Conservation (phyloP, 306 rosid genomes). For the Heteromeles arbutifolia region DNA sequence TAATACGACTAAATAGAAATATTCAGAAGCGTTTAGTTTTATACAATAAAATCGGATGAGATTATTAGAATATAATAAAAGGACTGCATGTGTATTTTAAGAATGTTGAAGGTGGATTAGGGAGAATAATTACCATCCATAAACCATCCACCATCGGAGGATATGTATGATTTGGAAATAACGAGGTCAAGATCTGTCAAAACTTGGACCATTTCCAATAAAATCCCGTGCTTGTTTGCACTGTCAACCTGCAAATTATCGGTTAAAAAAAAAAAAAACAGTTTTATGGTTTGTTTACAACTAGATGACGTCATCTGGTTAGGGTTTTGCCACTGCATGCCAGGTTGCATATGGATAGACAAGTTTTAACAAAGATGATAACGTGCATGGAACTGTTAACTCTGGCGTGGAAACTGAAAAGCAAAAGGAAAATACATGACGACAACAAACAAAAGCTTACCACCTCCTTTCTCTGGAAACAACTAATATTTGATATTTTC, state of each 20-base stretch:
- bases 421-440: neutral
- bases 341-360: neutral
- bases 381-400: neutral
- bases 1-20: neutral
- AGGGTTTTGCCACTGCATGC: neutral
- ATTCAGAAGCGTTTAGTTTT: neutral
- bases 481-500: neutral
- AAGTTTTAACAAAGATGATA: neutral
- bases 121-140: constrained; percentile 69
- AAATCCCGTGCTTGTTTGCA: constrained; percentile 87
- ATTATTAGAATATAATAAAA: neutral
- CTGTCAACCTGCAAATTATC: constrained; percentile 67
- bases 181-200: constrained; percentile 88
- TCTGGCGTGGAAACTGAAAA: neutral
- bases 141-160: constrained; percentile 95
- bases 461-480: neutral
- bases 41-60: neutral
- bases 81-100: neutral
- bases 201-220: constrained; percentile 92
- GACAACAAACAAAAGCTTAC: neutral
- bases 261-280: neutral
- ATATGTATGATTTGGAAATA: constrained; percentile 88
- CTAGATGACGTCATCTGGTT: constrained; percentile 23
- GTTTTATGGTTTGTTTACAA: neutral
- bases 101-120: neutral